Percentiles rank a stretch among this genome's conserved stretches.
phyloP scores from a whole-genome alignment of 2,329 filamentous ascomycete genomes.

The Penicillium sp. region DNA sequence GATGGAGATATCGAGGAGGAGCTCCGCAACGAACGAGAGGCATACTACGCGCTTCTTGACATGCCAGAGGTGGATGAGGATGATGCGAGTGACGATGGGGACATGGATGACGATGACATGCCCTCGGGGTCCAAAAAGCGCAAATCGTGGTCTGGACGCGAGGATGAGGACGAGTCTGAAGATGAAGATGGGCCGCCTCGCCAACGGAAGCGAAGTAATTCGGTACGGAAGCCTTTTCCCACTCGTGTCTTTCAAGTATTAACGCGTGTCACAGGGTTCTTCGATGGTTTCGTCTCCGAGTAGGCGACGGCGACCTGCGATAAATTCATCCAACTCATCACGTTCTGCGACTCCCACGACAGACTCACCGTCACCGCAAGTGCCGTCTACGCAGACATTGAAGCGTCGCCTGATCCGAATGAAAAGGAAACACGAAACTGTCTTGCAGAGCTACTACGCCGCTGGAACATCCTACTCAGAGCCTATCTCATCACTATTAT shows the following conservation, averaged over 20 bases:
- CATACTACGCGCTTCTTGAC: constrained; percentile 77
- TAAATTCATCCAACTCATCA: constrained; percentile 44
- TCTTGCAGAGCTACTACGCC: constrained; percentile 78
- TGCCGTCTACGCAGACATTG: constrained; percentile 66
- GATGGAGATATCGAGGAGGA: constrained; percentile 92
- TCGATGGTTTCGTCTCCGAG: constrained; percentile 41
- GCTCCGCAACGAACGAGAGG: constrained; percentile 66
- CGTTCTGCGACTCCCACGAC: constrained; percentile 45
- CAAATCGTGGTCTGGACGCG: constrained; percentile 70
- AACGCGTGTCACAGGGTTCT: constrained; percentile 29
- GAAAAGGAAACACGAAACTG: constrained; percentile 68
- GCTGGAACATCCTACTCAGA: constrained; percentile 89
- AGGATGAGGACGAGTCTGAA: constrained; percentile 62
- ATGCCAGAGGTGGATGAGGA: constrained; percentile 87
- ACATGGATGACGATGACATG: constrained; percentile 55
- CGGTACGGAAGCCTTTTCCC: constrained; percentile 49
- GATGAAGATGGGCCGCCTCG: constrained; percentile 71
- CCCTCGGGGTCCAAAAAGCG: constrained; percentile 57
- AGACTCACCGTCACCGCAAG: constrained; percentile 46
- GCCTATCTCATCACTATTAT: constrained; percentile 89
- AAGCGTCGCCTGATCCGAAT: constrained; percentile 69
- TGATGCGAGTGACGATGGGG: constrained; percentile 57
- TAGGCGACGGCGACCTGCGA: constrained; percentile 38
- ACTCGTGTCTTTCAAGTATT: constrained; percentile 2
- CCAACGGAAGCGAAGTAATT: constrained; percentile 82